Conservation (phyloP, 1,284 basidiomycete genomes). For the Sanghuangporus weigelae region DNA sequence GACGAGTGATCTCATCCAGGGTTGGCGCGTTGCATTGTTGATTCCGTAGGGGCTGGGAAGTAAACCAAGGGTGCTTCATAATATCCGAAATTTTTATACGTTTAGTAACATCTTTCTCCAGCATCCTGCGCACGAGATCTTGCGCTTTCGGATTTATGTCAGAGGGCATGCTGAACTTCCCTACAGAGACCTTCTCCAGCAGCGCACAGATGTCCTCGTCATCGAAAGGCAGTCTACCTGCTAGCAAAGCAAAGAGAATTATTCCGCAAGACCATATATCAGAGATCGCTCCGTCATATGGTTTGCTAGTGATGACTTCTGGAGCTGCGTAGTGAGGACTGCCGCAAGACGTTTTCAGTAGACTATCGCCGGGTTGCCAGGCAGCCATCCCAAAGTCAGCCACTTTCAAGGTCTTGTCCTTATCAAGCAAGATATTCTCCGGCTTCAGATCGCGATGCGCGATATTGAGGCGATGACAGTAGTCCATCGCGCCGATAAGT, state of each 20-base stretch:
- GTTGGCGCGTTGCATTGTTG: slow-evolving; percentile 53
- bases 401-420: slow-evolving; percentile 87
- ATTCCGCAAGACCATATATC: slow-evolving; percentile 99
- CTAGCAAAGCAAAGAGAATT: slow-evolving; percentile 89
- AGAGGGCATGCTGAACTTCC: slow-evolving; percentile 77
- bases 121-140: slow-evolving; percentile 85
- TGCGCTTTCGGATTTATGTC: slow-evolving; percentile 76
- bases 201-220: slow-evolving; percentile 76
- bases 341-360: slow-evolving; percentile 91
- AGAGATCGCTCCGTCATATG: slow-evolving; percentile 85
- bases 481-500: slow-evolving; percentile 91
- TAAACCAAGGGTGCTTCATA: slow-evolving; percentile 86
- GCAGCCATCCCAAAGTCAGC: slow-evolving; percentile 99
- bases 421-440: slow-evolving; percentile 89
- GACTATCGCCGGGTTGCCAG: slow-evolving; percentile 66
- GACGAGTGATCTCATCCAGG: slow-evolving; percentile 62
- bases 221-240: slow-evolving; percentile 93
- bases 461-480: slow-evolving; percentile 96
- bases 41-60: slow-evolving; percentile 51
- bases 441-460: slow-evolving; percentile 98
- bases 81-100: slow-evolving; percentile 91
- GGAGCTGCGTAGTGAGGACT: slow-evolving; percentile 98
- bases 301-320: slow-evolving; percentile 82
- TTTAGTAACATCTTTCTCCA: slow-evolving; percentile 75
- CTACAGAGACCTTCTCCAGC: slow-evolving; percentile 82